phyloP scores from a whole-genome alignment of 1,284 basidiomycete genomes.

The Boletus sp. region DNA sequence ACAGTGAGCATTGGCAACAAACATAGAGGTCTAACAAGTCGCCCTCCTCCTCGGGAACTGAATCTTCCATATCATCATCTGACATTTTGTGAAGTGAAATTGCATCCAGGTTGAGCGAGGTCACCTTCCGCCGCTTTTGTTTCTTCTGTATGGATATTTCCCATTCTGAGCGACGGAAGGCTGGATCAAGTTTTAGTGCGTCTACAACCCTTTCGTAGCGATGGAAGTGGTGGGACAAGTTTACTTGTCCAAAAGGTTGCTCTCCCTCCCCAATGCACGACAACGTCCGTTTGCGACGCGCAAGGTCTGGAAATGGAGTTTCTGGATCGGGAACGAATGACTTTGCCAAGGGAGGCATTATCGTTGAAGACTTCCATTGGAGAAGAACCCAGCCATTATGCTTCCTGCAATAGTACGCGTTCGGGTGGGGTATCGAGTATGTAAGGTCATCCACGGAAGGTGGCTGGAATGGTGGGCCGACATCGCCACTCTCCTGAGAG shows the following conservation, averaged over 20 bases:
- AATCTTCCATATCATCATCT: constrained; percentile 33
- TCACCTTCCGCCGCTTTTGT: constrained; percentile 44
- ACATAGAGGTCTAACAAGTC: constrained; percentile 69
- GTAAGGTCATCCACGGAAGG: constrained; percentile 50
- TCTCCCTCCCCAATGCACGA: constrained; percentile 53
- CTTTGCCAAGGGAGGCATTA: constrained; percentile 54
- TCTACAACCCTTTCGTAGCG: constrained; percentile 65
- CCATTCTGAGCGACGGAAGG: constrained; percentile 59
- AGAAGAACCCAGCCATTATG: constrained; percentile 78
- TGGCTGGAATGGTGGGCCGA: constrained; percentile 26
- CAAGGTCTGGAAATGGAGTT: constrained; percentile 51
- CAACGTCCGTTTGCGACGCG: constrained; percentile 43
- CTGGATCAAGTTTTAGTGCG: constrained; percentile 56
- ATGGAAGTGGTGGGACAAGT: constrained; percentile 77
- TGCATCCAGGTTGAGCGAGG: constrained; percentile 31
- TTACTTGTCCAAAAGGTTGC: constrained; percentile 43
- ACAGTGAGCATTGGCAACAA: constrained; percentile 76
- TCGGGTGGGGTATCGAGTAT: constrained; percentile 68
- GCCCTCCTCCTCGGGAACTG: constrained; percentile 44
- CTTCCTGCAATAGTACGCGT: constrained; percentile 74
- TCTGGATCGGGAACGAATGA: constrained; percentile 45
- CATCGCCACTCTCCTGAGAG: constrained; percentile 21
- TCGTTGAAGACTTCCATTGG: constrained; percentile 57
- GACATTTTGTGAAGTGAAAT: constrained; percentile 32
- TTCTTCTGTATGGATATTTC: constrained; percentile 46